Percentiles rank a stretch among this genome's conserved stretches.
These are phyloP conservation scores for Priceomyces fermenticarens DNA, from an alignment of 805 yeast genomes.

Conservation along the genomic window DNA sequence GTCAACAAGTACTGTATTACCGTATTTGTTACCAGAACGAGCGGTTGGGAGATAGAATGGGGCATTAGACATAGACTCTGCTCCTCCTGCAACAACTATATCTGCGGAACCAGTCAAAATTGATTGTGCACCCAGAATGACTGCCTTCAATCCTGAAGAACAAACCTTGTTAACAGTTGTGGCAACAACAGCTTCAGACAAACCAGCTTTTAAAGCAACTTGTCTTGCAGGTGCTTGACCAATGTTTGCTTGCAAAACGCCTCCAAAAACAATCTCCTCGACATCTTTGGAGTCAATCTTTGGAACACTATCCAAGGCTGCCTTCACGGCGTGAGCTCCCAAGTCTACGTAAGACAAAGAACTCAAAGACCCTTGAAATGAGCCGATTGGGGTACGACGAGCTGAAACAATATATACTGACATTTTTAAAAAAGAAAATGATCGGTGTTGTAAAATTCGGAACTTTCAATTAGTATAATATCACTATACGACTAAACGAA, in stretches of 20 bases:
- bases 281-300: slow-evolving; percentile 72
- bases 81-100: slow-evolving; percentile 94
- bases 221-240: slow-evolving; percentile 99
- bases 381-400: slow-evolving; percentile 95
- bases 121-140: slow-evolving; percentile 86
- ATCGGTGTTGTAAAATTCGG: not conserved
- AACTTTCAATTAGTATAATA: not conserved
- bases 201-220: slow-evolving; percentile 88
- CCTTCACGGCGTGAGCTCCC: slow-evolving; percentile 89
- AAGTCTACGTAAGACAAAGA: slow-evolving; percentile 78
- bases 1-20: slow-evolving; percentile 76
- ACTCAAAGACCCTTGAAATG: slow-evolving; percentile 82
- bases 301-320: slow-evolving; percentile 82
- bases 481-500: slow-evolving; percentile 1
- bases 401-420: slow-evolving; percentile 84
- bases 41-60: slow-evolving; percentile 89
- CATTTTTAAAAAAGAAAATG: not conserved
- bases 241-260: slow-evolving; percentile 86
- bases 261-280: slow-evolving; percentile 90
- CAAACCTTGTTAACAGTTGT: slow-evolving; percentile 95
- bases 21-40: slow-evolving; percentile 87
- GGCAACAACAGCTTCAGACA: slow-evolving; percentile 76
- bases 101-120: slow-evolving; percentile 88
- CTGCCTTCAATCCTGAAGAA: slow-evolving; percentile 92
- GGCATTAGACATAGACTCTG: slow-evolving; percentile 94